These are phyloP conservation scores for Xylariaceae sp. DNA, from an alignment of 2,329 filamentous ascomycete genomes.

Conservation along the genomic window DNA sequence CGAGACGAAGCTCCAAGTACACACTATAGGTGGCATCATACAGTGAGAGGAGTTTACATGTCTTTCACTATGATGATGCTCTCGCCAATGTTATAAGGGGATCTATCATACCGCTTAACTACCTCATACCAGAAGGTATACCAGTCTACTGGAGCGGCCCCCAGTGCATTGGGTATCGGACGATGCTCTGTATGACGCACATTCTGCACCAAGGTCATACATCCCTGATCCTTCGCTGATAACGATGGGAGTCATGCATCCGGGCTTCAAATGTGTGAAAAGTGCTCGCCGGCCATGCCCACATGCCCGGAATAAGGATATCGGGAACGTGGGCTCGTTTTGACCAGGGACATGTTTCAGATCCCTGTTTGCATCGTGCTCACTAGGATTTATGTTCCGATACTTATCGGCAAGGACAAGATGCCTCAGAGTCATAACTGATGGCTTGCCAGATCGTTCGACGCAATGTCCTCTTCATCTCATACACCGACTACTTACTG, in stretches of 20 bases:
- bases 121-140: too few species aligned
- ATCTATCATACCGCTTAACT: too few species aligned
- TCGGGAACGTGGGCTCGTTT: neutral
- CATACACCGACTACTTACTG: neutral
- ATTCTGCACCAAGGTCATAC: neutral
- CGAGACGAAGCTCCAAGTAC: neutral
- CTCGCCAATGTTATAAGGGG: too few species aligned
- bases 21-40: too few species aligned
- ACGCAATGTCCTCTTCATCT: neutral
- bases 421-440: neutral
- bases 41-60: neutral
- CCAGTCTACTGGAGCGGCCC: too few species aligned
- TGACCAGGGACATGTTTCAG: neutral
- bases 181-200: neutral
- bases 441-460: neutral
- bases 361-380: neutral
- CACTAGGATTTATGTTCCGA: neutral
- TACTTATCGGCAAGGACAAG: neutral
- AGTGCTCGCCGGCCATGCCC: neutral
- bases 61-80: too few species aligned
- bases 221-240: neutral
- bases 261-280: neutral
- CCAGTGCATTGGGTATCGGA: neutral
- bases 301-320: neutral
- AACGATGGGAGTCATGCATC: neutral